Conservation (phyloP, 257 asterid species). For the Solanum phureja region DNA sequence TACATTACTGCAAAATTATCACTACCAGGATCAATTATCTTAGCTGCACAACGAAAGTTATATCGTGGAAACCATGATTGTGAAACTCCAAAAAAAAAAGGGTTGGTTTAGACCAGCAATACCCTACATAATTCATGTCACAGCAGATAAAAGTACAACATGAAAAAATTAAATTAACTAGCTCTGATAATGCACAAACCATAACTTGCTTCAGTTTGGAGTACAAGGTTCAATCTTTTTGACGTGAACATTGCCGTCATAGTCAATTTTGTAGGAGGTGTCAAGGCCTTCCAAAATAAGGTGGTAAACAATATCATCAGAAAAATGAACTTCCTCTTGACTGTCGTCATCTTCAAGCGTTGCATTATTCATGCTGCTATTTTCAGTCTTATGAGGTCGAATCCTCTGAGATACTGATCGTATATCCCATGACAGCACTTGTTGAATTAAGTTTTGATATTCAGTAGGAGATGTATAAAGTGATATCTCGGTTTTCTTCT, state of each 20-base stretch:
- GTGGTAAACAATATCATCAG: constrained; percentile 38
- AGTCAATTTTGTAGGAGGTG: constrained; percentile 62
- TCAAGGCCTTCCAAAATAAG: constrained; percentile 61
- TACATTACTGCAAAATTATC: neutral
- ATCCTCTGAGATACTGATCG: constrained; percentile 74
- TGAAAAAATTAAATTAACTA: neutral
- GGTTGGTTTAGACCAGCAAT: neutral
- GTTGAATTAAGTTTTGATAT: constrained; percentile 49
- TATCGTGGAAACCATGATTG: neutral
- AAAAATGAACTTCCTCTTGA: constrained; percentile 2
- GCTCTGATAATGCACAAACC: neutral
- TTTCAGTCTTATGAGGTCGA: constrained; percentile 29
- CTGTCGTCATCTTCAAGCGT: constrained; percentile 20
- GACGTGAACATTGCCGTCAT: constrained; percentile 45
- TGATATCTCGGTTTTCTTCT: constrained; percentile 57
- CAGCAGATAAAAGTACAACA: neutral
- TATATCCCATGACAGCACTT: constrained; percentile 87
- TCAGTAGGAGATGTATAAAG: constrained; percentile 61
- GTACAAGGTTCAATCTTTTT: constrained; percentile 31
- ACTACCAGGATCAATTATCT: neutral
- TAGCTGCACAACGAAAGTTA: neutral
- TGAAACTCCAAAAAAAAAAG: neutral
- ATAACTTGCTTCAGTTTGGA: constrained; percentile 1
- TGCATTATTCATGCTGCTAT: constrained; percentile 11
- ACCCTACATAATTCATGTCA: neutral